A percentile compares a stretch with the other conserved stretches of the same genome.
phyloP scores from a whole-genome alignment of 2,329 filamentous ascomycete genomes.

The Neocucurbitaria cava region DNA sequence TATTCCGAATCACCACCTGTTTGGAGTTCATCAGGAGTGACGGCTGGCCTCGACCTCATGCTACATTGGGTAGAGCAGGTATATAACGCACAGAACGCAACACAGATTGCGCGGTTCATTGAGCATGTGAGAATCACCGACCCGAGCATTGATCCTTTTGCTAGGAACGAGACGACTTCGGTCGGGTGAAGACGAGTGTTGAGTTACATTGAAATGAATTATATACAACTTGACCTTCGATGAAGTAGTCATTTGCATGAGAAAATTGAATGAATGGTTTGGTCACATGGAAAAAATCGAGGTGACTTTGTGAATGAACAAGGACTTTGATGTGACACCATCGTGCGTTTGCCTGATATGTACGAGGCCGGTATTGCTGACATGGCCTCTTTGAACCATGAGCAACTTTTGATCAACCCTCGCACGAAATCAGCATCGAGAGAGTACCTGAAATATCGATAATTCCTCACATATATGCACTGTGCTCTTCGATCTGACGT shows the following conservation, averaged over 20 bases:
- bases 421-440: neutral
- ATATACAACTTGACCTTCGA: neutral
- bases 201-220: neutral
- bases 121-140: constrained; percentile 65
- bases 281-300: no score
- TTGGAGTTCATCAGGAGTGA: constrained; percentile 69
- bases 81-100: constrained; percentile 62
- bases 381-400: neutral
- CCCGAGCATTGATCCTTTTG: constrained; percentile 62
- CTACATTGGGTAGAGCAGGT: constrained; percentile 61
- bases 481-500: constrained; percentile 1
- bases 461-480: constrained; percentile 1
- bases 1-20: constrained; percentile 57
- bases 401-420: neutral
- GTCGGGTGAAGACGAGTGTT: neutral
- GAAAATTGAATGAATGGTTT: no score
- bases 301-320: neutral
- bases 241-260: neutral
- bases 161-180: constrained; percentile 33
- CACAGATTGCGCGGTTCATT: constrained; percentile 57
- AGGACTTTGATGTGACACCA: neutral
- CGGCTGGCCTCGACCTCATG: constrained; percentile 66
- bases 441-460: constrained; percentile 2
- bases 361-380: neutral
- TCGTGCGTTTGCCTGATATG: neutral